phyloP scores from a whole-genome alignment of 208 protist genomes.

The Trichomonas tenax region DNA sequence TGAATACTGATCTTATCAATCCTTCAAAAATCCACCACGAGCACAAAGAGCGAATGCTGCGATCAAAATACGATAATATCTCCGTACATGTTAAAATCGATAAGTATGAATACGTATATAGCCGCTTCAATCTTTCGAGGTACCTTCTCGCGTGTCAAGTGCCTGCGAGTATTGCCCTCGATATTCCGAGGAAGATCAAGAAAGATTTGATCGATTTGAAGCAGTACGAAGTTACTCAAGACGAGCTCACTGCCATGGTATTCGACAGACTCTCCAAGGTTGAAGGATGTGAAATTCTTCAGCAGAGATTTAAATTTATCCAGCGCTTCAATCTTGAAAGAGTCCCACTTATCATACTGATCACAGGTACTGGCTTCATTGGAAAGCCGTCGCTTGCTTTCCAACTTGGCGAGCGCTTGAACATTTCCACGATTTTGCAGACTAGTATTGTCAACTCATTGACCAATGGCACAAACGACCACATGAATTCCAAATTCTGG shows the following conservation, averaged over 20 bases:
- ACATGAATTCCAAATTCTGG: neutral
- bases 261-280: neutral
- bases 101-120: neutral
- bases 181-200: neutral
- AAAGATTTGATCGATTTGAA: neutral
- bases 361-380: neutral
- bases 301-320: neutral
- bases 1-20: neutral
- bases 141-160: neutral
- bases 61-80: constrained; percentile 15
- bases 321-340: neutral
- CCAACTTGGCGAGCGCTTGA: neutral
- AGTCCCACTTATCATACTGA: neutral
- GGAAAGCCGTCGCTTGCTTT: neutral
- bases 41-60: neutral
- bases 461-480: neutral
- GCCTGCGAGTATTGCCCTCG: neutral
- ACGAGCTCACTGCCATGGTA: neutral
- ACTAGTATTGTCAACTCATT: neutral
- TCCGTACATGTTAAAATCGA: neutral
- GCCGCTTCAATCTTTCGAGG: neutral
- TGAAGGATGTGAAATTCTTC: neutral
- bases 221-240: neutral
- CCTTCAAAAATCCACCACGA: neutral
- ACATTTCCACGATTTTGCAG: neutral